Base-by-base conservation (phyloP, 352 stramenopile species). In the Phytophthora sansomeana region DNA sequence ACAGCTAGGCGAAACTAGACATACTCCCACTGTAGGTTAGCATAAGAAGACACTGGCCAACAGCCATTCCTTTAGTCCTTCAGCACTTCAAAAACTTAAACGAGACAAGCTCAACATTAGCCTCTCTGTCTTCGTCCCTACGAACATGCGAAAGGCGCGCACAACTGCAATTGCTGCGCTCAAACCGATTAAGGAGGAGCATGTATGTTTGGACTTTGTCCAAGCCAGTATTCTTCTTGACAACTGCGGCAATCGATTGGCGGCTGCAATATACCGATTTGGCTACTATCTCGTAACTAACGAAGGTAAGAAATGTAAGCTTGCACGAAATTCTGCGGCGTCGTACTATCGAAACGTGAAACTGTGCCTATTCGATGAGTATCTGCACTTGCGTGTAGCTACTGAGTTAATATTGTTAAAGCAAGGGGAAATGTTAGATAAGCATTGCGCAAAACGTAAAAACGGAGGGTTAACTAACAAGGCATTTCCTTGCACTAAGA, bases 401-500 rank as follows among this genome's bases (percentile, higher is more conserved):
- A 55, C 56, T 30, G 39, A 62, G 42, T 26, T 55, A 16, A 47
- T 28, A 21, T 44, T 57, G 16, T 19, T 68, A 16, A 62, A 68
- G n/a, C 53, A 57, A 53, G n/a, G 21, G 1, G 52, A 39, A 26
- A 62, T 33, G 7, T 14, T 68, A 28, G 50, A 49, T 5, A 67
- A 72, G 9, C 51, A 67, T 16, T 79, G 52, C 36, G 8, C 68
- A 11, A 67, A 71, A 32, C 42, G 53, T 29, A 59, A 66, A 29
- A 5, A 11, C 13, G 57, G 49, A 4, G 63, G 56, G 9, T 54
- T 77, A 9, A 35, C 75, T 5, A 80, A 78, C 17, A 73, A 82
- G 55, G 63, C 67, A 17, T 52, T 6, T 11, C 63, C 41, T n/a
- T 85, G 70, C 56, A 72, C 53, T 6, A 80, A 80, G 32, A 33